Evolutionary conservation across 108 stramenopile species (phyloP).

Genomic region (Skeletonema costatum): DNA sequence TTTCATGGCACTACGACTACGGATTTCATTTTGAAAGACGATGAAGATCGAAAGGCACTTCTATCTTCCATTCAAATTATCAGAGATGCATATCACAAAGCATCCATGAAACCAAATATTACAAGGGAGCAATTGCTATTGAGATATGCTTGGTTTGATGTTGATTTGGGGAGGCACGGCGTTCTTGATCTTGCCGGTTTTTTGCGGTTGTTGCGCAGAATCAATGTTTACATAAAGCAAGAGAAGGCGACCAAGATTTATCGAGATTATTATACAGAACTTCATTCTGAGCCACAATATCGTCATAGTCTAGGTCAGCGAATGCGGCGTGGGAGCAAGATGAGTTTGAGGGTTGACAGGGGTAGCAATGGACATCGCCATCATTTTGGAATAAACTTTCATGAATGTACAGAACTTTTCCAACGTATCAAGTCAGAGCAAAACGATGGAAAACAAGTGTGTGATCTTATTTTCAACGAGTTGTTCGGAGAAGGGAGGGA

Average conservation of each 20-base stretch:
- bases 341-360: background rate
- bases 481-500: constrained; percentile 51
- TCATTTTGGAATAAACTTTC: constrained; percentile 42
- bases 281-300: background rate
- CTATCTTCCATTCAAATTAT: constrained; percentile 47
- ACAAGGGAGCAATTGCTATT: constrained; percentile 59
- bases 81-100: constrained; percentile 38
- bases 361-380: background rate
- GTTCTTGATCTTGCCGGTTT: constrained; percentile 57
- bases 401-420: constrained; percentile 55
- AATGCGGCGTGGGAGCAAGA: background rate
- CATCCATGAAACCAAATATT: constrained; percentile 27
- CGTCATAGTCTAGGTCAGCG: background rate
- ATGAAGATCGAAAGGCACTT: constrained; percentile 44
- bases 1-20: constrained; percentile 55
- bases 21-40: constrained; percentile 50
- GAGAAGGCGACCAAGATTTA: constrained; percentile 46
- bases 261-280: constrained; percentile 13
- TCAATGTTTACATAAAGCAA: constrained; percentile 64
- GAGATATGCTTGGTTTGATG: constrained; percentile 81
- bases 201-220: constrained; percentile 49
- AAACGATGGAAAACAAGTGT: constrained; percentile 10
- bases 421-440: constrained; percentile 35
- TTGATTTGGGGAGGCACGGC: constrained; percentile 60
- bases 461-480: constrained; percentile 50